These are phyloP conservation scores for Coniochaeta sp. DNA, from an alignment of 2,329 filamentous ascomycete species.

Conservation along the genomic window DNA sequence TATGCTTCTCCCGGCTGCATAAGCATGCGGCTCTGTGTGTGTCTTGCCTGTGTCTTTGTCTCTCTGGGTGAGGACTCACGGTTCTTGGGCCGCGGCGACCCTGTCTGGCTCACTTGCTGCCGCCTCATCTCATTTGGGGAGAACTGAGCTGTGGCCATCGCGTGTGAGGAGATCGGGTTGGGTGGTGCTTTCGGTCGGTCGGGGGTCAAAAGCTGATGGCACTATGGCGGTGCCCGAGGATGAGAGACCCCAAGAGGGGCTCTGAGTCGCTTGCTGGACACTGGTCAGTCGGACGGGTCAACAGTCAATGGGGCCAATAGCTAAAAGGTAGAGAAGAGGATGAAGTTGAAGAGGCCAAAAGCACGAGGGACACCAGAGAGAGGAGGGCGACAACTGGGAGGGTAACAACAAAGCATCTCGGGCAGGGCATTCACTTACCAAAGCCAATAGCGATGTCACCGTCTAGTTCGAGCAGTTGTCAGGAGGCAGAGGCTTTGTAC, in stretches of 20 bases:
- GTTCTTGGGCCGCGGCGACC: slow-evolving; percentile 3
- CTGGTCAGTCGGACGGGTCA: neutral
- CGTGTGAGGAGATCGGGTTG: neutral
- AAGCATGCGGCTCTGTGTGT: neutral
- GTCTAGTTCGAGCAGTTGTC: neutral
- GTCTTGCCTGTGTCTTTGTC: neutral
- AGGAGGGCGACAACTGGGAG: neutral
- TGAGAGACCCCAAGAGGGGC: neutral
- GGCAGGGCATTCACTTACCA: neutral
- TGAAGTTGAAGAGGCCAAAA: neutral
- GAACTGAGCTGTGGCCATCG: slow-evolving; percentile 1
- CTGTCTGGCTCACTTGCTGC: neutral
- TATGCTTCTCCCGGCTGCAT: slow-evolving; percentile 1
- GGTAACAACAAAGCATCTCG: neutral
- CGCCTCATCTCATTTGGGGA: slow-evolving; percentile 1
- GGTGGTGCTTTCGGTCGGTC: neutral
- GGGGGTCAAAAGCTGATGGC: neutral
- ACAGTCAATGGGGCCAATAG: too few relatives aligned
- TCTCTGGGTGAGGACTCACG: neutral
- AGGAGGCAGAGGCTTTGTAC: slow-evolving; percentile 1
- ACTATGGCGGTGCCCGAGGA: neutral
- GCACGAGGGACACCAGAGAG: neutral
- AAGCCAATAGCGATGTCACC: neutral
- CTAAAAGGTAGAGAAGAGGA: neutral
- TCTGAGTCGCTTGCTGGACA: neutral